Base-by-base conservation (phyloP, 192 early-diverging fungal genomes). In the Entomortierella lignicola region DNA sequence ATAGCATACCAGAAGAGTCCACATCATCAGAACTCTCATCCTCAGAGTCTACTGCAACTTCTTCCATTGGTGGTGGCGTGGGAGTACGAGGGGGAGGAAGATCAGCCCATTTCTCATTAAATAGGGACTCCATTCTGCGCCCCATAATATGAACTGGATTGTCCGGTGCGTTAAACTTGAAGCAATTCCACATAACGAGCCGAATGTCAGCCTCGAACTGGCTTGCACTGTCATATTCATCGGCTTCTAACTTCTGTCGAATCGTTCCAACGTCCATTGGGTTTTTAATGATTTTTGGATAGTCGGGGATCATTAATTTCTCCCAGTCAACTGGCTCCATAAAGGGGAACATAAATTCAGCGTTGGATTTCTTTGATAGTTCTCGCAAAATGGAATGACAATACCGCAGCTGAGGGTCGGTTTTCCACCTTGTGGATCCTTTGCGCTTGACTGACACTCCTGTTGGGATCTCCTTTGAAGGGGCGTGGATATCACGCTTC, bases 241-340 rank as follows among this genome's bases (percentile, higher is more conserved):
- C 84, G 2, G 63, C 41, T 12, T 91, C 87, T 4, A 95, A 72
- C 64, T 92, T 93, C 32, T 77, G 64, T 41, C 77, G 60, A 21
- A 94, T 87, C 0, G 94, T 94, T 20, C 83, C 85, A 42, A 96
- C 57, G 64, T 95, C 94, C 93, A 95, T 96, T 1, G 94, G 93
- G 31, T 86, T 27, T 66, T 91, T 92, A 64, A 96, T 87, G 56
- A 99, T 87, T 4, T 82, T 83, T 30, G 89, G 88, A 84, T 99
- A 99, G 60, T 91, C 89, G 18, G 96, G 97, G 50, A 98, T 94
- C 58, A 88, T 87, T 63, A 98, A 85, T 4, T 86, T 87, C 20
- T 94, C 87, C 23, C 86, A 90, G 68, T 98, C 96, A 34, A 99
- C 97, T 10, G 98, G 96, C 56, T 87, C 84, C 52, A 91, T 72